A percentile compares a stretch with the other conserved stretches of the same genome.
Evolutionary conservation across 371 early-diverging fungal genomes (phyloP).

Genomic region (Mucor piriformis): DNA sequence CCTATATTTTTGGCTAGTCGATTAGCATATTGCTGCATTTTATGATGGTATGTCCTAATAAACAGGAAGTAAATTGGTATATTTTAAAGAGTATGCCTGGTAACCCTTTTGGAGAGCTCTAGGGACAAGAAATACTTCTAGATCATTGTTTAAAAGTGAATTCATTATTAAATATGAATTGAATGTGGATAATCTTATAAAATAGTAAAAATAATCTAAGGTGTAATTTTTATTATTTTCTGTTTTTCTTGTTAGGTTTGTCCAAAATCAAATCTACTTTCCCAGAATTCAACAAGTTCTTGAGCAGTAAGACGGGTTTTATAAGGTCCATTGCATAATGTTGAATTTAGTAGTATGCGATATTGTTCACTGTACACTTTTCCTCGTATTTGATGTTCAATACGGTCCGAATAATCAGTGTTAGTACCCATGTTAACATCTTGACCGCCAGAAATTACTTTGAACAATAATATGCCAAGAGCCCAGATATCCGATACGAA

Average conservation of each 20-base stretch:
- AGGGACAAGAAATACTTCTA: too few relatives aligned
- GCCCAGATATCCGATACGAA: neutral
- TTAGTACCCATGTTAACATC: neutral
- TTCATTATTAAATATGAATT: too few relatives aligned
- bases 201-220: too few relatives aligned
- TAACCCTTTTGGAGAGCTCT: too few relatives aligned
- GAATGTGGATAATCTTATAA: too few relatives aligned
- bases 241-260: neutral
- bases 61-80: too few relatives aligned
- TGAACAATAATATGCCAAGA: neutral
- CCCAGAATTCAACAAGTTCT: conserved; percentile 1
- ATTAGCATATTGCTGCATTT: too few relatives aligned
- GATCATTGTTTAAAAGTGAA: too few relatives aligned
- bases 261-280: neutral
- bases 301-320: neutral
- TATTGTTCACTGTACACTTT: neutral
- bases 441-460: neutral
- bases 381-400: neutral
- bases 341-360: neutral
- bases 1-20: too few relatives aligned
- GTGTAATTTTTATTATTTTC: neutral
- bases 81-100: too few relatives aligned
- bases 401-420: neutral
- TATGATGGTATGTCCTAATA: too few relatives aligned
- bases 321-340: neutral